Evolutionary conservation across 1,284 basidiomycete species (phyloP), one percentile per base, ranked within the genome.

Genomic region (Coniferiporia weirii): DNA sequence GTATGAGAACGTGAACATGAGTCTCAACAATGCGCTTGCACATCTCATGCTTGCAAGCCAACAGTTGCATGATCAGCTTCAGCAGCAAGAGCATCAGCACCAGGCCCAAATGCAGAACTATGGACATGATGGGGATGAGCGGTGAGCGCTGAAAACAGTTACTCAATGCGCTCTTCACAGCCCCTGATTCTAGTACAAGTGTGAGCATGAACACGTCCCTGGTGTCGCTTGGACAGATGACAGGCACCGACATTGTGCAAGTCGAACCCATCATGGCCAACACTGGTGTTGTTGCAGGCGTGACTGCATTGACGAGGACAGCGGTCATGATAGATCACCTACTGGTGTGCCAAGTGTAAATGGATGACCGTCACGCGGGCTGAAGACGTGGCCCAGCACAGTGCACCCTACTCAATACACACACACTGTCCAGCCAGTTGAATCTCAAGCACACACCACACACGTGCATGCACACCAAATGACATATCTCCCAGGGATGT

Each of bases 91-190:
- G 12, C 32, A 22, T 10, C 34, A 17, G 47, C 44, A 10, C 4
- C 46, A 36, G 54, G 5, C n/a, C 15, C 27, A 7, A n/a, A 17
- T 20, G 27, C 56, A 40, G 47, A 22, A 35, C 4, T 17, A 46
- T 15, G 52, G 8, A 19, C 43, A 15, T 19, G 10, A 56, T 49
- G 2, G 59, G 59, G 10, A 56, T 54, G 44, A 61, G 50, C 9
- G 50, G 59, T 3, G 59, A 61, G 22, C 44, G 54, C 19, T 17
- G 59, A 15, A 61, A 61, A 43, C 59, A 61, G 49, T 49, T 61
- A 15, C 43, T 61, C 12, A 54, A 61, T 40, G 59, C 59, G 32
- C 51, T 61, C 1, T 61, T 61, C 35, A 51, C 54, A 10, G 51
- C 17, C 8, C 12, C 52, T 27, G 27, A 2, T 27, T 27, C 27